Conservation (phyloP, 768 basidiomycete species). For the Ephemerocybe angulata region DNA sequence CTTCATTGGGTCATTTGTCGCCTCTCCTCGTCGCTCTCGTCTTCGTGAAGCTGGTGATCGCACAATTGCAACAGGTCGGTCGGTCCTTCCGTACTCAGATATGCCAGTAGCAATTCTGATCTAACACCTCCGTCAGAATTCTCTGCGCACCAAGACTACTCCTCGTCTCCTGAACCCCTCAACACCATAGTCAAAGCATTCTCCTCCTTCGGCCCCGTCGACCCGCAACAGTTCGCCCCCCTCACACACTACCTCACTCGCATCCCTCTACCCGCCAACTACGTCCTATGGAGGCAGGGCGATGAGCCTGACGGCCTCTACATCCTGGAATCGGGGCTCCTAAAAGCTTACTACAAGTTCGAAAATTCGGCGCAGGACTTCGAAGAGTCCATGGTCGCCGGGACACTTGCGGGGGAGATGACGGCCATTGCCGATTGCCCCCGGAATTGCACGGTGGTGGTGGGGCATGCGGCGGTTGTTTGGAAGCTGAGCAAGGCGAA, state of each 20-base stretch:
- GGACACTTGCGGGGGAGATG: constrained; percentile 89
- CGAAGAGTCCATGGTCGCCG: constrained; percentile 91
- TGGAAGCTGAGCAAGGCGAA: constrained; percentile 72
- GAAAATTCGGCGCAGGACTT: constrained; percentile 61
- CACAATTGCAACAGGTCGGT: constrained; percentile 60
- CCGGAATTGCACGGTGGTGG: constrained; percentile 82
- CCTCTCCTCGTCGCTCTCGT: constrained; percentile 66
- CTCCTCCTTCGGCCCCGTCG: constrained; percentile 61
- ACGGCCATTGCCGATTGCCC: constrained; percentile 75
- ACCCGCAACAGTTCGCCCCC: constrained; percentile 54
- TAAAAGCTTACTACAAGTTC: constrained; percentile 81
- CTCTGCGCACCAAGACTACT: constrained; percentile 25
- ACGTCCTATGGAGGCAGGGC: constrained; percentile 72
- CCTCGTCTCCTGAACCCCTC: constrained; percentile 54
- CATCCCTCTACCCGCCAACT: constrained; percentile 50
- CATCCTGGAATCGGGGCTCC: constrained; percentile 81
- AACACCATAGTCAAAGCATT: constrained; percentile 79
- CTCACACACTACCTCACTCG: constrained; percentile 72
- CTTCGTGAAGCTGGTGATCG: constrained; percentile 69
- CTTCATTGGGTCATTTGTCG: constrained; percentile 41
- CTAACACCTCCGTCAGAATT: constrained; percentile 25
- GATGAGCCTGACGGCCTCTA: constrained; percentile 81
- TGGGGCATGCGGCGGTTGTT: constrained; percentile 67
- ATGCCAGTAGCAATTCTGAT: background rate
- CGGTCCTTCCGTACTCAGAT: background rate